Evolutionary conservation across 1,139 yeast species (phyloP).

Genomic region (Barnettozyma hawaiiensis): DNA sequence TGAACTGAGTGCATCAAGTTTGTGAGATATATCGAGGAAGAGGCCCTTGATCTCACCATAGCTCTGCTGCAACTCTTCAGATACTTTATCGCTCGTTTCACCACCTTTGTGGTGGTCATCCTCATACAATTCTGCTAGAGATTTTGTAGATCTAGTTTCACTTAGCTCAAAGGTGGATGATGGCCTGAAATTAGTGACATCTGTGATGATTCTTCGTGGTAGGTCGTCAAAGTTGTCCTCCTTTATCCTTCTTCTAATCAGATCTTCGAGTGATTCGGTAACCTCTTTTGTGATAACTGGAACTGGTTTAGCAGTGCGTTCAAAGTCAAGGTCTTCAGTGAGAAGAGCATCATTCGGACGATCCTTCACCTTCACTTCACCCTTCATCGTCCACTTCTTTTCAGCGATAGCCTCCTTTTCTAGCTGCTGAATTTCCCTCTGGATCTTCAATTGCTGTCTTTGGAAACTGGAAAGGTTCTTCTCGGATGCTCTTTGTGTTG

Average conservation of each 20-base stretch:
- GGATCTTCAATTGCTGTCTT: constrained; percentile 72
- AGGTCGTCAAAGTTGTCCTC: constrained; percentile 79
- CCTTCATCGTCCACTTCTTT: constrained; percentile 91
- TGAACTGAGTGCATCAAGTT: constrained; percentile 82
- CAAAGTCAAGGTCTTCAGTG: constrained; percentile 65
- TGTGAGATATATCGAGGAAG: constrained; percentile 58
- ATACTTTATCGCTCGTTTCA: constrained; percentile 36
- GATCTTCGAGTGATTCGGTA: constrained; percentile 81
- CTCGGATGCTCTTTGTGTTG: constrained; percentile 29
- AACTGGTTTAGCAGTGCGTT: constrained; percentile 73
- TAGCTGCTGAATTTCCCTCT: constrained; percentile 67
- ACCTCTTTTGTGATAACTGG: constrained; percentile 89
- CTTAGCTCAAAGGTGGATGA: constrained; percentile 54
- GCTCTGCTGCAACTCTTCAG: constrained; percentile 61
- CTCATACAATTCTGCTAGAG: constrained; percentile 89
- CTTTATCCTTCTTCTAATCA: constrained; percentile 76
- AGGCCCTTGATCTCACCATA: constrained; percentile 75
- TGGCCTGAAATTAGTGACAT: constrained; percentile 51
- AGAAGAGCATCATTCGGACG: constrained; percentile 81
- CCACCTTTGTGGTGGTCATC: constrained; percentile 65
- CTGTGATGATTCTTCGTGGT: constrained; percentile 64
- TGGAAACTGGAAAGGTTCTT: constrained; percentile 68
- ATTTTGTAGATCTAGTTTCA: constrained; percentile 79
- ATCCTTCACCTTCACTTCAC: constrained; percentile 78
- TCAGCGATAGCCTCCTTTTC: constrained; percentile 88